These are phyloP conservation scores for Aspergillus sp. DNA, from an alignment of 2,329 filamentous ascomycete genomes.

Conservation along the genomic window DNA sequence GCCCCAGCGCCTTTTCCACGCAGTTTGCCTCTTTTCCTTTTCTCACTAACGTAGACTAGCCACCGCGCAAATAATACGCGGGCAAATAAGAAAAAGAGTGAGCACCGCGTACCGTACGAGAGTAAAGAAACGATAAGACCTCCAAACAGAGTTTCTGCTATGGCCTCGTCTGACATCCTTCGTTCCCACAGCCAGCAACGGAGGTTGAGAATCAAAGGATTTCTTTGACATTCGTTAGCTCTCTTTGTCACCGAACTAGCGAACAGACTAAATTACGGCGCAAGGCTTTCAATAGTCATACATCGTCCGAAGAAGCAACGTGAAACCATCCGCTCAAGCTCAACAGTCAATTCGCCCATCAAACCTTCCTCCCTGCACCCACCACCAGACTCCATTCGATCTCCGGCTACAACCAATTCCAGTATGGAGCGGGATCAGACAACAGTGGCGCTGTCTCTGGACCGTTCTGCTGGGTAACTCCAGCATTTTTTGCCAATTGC, in stretches of 20 bases:
- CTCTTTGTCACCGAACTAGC: conserved; percentile 8
- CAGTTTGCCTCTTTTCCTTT: conserved; percentile 5
- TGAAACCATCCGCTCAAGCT: background rate
- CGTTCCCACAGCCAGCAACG: background rate
- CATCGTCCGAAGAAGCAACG: conserved; percentile 15
- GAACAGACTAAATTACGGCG: background rate
- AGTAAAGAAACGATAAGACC: background rate
- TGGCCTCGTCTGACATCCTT: conserved; percentile 8
- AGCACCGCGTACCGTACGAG: background rate
- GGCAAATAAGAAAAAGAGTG: background rate
- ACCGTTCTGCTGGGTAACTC: conserved; percentile 11
- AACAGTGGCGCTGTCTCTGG: conserved; percentile 11
- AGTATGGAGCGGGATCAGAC: conserved; percentile 6
- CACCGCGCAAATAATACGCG: background rate
- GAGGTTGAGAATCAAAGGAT: background rate
- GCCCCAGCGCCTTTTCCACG: conserved; percentile 1
- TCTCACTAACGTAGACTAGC: background rate
- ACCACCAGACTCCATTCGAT: background rate
- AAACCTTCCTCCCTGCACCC: background rate
- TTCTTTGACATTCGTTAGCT: background rate
- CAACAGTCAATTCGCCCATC: background rate
- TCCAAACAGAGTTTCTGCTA: conserved; percentile 4
- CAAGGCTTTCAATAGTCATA: conserved; percentile 15
- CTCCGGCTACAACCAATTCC: background rate
- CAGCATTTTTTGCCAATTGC: background rate